phyloP scores from a whole-genome alignment of 2,329 filamentous ascomycete genomes.

The Calonectria ilicicola region DNA sequence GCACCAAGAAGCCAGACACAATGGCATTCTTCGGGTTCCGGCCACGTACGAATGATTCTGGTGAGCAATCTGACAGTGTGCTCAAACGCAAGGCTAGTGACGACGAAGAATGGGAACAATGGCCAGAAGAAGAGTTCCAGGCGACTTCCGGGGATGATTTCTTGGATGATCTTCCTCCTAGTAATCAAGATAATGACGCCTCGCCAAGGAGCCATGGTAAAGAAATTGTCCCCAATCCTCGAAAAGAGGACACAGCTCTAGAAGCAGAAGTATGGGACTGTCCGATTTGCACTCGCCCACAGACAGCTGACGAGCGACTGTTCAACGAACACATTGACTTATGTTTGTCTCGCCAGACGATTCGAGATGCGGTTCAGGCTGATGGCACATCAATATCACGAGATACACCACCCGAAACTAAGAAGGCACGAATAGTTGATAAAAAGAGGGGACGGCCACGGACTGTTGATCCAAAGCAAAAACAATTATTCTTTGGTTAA shows the following conservation, averaged over 20 bases:
- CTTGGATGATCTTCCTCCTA: slow-evolving; percentile 20
- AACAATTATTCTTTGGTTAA: slow-evolving; percentile 65
- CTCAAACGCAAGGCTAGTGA: slow-evolving; percentile 52
- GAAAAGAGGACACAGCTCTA: slow-evolving; percentile 43
- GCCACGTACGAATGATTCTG: slow-evolving; percentile 42
- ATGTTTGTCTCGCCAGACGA: slow-evolving; percentile 87
- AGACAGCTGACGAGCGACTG: slow-evolving; percentile 76
- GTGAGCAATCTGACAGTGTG: slow-evolving; percentile 24
- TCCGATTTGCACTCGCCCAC: slow-evolving; percentile 85
- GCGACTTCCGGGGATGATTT: slow-evolving; percentile 31
- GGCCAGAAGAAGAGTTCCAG: slow-evolving; percentile 73
- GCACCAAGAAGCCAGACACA: slow-evolving; percentile 83
- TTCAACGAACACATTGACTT: slow-evolving; percentile 96
- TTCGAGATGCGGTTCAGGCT: slow-evolving; percentile 82
- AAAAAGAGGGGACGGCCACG: slow-evolving; percentile 55
- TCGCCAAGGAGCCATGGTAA: slow-evolving; percentile 56
- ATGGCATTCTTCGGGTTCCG: slow-evolving; percentile 82
- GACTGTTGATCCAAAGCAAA: slow-evolving; percentile 59
- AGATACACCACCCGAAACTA: slow-evolving; percentile 52
- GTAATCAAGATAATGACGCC: slow-evolving; percentile 19
- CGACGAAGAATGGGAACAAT: slow-evolving; percentile 69
- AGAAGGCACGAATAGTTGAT: slow-evolving; percentile 49
- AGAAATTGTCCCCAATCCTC: slow-evolving; percentile 62
- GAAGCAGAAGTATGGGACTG: slow-evolving; percentile 80
- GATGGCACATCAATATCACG: slow-evolving; percentile 44